Percentiles rank a stretch among this genome's conserved stretches.
Conservation (phyloP, 2,329 filamentous ascomycete species). For the Akanthomyces muscarius region DNA sequence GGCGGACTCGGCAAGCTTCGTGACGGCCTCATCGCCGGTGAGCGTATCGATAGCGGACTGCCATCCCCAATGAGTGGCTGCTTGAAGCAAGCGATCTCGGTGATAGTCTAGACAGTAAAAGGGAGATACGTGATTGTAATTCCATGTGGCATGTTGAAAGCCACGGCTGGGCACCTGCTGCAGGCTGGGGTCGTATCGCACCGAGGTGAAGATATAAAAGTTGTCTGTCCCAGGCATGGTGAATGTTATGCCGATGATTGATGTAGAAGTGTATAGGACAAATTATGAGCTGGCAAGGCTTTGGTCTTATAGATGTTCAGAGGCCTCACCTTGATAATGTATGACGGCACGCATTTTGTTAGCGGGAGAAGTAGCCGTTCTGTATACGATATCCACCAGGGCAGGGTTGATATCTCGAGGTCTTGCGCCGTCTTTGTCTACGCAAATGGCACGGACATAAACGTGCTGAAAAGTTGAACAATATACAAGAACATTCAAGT, state of each 20-base stretch:
- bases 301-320: neutral
- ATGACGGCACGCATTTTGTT: conserved; percentile 5
- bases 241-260: neutral
- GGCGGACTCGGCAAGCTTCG: conserved; percentile 31
- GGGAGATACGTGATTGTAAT: conserved; percentile 50
- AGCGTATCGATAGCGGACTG: conserved; percentile 41
- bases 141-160: conserved; percentile 46
- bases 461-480: too few relatives aligned
- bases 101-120: conserved; percentile 81
- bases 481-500: too few relatives aligned
- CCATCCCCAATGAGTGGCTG: conserved; percentile 56
- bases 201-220: conserved; percentile 65
- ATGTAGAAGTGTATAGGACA: neutral
- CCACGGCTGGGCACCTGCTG: conserved; percentile 36
- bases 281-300: too few relatives aligned
- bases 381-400: neutral
- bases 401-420: too few relatives aligned
- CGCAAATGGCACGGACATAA: neutral
- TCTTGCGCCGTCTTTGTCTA: neutral
- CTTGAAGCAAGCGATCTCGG: conserved; percentile 69
- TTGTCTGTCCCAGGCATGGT: conserved; percentile 32
- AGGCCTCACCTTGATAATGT: neutral
- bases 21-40: conserved; percentile 43
- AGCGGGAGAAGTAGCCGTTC: neutral
- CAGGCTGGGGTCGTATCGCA: conserved; percentile 66